These are phyloP conservation scores for Phaeosphaeriaceae sp. DNA, from an alignment of 2,329 filamentous ascomycete species.

Conservation along the genomic window DNA sequence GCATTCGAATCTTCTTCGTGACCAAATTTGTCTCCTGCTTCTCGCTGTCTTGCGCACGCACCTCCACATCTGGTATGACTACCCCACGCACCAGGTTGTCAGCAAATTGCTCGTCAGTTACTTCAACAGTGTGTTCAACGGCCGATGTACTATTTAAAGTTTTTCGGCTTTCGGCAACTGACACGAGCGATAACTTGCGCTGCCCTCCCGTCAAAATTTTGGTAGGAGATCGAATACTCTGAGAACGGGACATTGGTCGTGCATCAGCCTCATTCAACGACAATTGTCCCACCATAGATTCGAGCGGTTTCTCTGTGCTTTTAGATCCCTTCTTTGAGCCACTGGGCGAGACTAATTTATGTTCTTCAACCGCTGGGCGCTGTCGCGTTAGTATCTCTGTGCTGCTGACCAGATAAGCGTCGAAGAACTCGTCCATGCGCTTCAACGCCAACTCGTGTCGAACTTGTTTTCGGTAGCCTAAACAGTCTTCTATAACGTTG, in stretches of 20 bases:
- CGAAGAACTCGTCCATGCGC: slow-evolving; percentile 75
- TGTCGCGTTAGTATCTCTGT: slow-evolving; percentile 61
- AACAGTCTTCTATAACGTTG: slow-evolving; percentile 85
- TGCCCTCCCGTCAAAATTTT: slow-evolving; percentile 27
- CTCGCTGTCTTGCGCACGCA: slow-evolving; percentile 4
- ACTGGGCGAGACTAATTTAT: slow-evolving; percentile 9
- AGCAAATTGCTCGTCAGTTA: slow-evolving; percentile 39
- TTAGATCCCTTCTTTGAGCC: slow-evolving; percentile 14
- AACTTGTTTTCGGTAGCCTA: slow-evolving; percentile 74
- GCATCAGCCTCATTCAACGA: slow-evolving; percentile 21
- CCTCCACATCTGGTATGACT: slow-evolving; percentile 17
- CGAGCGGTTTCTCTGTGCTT: slow-evolving; percentile 25
- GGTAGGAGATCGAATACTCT: slow-evolving; percentile 18
- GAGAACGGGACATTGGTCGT: slow-evolving; percentile 9
- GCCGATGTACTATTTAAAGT: slow-evolving; percentile 16
- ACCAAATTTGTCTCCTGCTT: slow-evolving; percentile 33
- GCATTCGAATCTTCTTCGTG: slow-evolving; percentile 46
- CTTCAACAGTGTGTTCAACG: slow-evolving; percentile 4
- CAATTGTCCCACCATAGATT: slow-evolving; percentile 30
- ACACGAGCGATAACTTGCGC: slow-evolving; percentile 30
- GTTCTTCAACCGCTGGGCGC: slow-evolving; percentile 8
- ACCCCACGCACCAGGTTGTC: slow-evolving; percentile 35
- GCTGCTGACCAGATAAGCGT: slow-evolving; percentile 69
- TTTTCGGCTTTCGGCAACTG: slow-evolving; percentile 27
- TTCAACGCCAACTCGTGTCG: slow-evolving; percentile 75